Evolutionary conservation across 306 rosid genomes (phyloP), one percentile per base, ranked within the genome.

Genomic region (Gastrolobium villosum): DNA sequence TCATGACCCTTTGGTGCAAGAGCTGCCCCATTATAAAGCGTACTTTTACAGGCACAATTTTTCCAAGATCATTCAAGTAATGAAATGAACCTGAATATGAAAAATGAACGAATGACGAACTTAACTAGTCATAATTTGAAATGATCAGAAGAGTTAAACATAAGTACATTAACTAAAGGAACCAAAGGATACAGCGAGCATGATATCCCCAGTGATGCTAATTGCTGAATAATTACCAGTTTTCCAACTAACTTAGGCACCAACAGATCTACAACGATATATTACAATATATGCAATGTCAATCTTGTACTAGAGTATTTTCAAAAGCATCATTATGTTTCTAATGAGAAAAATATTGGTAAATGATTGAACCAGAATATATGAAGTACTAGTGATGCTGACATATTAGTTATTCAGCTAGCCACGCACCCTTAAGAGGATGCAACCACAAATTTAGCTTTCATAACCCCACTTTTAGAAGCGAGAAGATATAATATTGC

Each of bases 391-490:
- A n/a, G n/a, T 40, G 75, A 65, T 55, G 64, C 54, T 63, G 75
- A 80, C 56, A 72, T 62, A 44, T 65, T 54, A 45, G 72, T 70
- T 72, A 28, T 59, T 69, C 40, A 50, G 52, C 45, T 10, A 35
- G 72, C 35, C 30, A 54, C 36, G 37, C 54, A 76, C 49, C 40
- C 40, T 39, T 39, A 37, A 52, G 54, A 78, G 52, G 53, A 50
- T 13, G 41, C 28, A 60, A 43, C 63, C 77, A 68, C 43, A 57
- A 9, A 75, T 39, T 45, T 69, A 39, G 65, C 35, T 49, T 62
- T 63, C 20, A 46, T n/a, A 72, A 49, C 56, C 72, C 65, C 78
- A 53, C 46, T n/a, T 52, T 39, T 54, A 62, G 36, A 48, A 70
- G 35, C 28, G 41, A 52, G 59, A 37, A 37, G 7, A 63, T 52